These are phyloP conservation scores for Leccinum subgranulosum DNA, from an alignment of 768 basidiomycete genomes.

Conservation along the genomic window DNA sequence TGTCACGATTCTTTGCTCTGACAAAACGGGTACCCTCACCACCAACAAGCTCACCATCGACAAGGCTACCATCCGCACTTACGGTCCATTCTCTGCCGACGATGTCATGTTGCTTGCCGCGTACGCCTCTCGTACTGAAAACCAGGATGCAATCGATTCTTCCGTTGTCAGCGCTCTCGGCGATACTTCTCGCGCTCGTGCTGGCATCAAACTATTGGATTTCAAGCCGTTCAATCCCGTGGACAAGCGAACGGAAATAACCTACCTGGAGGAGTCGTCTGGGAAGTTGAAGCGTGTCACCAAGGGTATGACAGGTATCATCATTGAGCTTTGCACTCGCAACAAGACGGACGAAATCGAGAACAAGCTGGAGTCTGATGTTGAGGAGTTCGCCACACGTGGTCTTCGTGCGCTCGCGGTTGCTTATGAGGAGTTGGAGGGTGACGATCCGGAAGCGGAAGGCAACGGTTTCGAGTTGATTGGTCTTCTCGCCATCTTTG, in stretches of 20 bases:
- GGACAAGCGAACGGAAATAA: conserved; percentile 99
- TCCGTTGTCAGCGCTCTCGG: conserved; percentile 82
- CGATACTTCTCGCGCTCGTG: conserved; percentile 71
- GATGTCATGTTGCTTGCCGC: conserved; percentile 93
- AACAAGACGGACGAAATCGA: conserved; percentile 96
- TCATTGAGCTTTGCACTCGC: conserved; percentile 94
- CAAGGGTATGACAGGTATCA: conserved; percentile 99
- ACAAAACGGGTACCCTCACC: conserved; percentile 97
- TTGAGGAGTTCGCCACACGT: conserved; percentile 93
- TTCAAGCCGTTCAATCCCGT: conserved; percentile 99
- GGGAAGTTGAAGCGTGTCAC: conserved; percentile 98
- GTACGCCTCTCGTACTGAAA: conserved; percentile 97
- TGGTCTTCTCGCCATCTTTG: conserved; percentile 96
- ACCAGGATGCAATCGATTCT: conserved; percentile 95
- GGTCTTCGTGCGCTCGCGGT: conserved; percentile 96
- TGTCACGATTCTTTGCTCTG: conserved; percentile 97
- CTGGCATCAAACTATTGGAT: conserved; percentile 93
- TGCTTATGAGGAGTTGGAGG: conserved; percentile 89
- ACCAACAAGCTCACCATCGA: conserved; percentile 99
- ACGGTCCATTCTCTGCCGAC: conserved; percentile 83
- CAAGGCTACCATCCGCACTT: conserved; percentile 85
- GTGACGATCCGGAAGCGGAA: conserved; percentile 77
- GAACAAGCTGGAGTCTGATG: conserved; percentile 88
- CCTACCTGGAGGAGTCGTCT: conserved; percentile 90
- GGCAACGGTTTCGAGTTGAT: conserved; percentile 98